Percentiles rank a stretch among this genome's conserved stretches.
phyloP scores from a whole-genome alignment of 805 yeast genomes.

The Allodekkera sacchari region DNA sequence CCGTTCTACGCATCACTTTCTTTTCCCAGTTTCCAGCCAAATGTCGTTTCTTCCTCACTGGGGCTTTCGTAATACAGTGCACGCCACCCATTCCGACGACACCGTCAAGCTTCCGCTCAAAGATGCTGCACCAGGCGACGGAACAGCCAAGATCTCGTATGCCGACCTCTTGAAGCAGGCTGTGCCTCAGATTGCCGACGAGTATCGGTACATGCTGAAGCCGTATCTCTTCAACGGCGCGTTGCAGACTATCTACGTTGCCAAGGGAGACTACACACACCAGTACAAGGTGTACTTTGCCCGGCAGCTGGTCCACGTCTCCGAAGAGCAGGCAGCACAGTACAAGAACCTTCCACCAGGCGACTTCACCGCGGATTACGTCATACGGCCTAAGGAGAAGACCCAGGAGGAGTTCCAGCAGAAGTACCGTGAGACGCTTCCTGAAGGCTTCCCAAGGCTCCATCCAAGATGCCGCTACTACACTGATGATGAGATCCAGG shows the following conservation, averaged over 20 bases:
- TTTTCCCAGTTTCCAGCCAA: too few relatives aligned
- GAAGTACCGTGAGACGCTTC: constrained; percentile 31
- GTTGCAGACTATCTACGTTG: constrained; percentile 41
- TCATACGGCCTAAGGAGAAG: constrained; percentile 23
- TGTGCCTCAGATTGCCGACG: constrained; percentile 33
- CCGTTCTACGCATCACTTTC: too few relatives aligned
- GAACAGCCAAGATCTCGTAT: constrained; percentile 17
- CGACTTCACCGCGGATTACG: constrained; percentile 43
- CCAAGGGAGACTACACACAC: constrained; percentile 33
- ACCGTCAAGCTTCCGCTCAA: constrained; percentile 20
- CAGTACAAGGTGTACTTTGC: constrained; percentile 37
- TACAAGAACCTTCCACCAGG: constrained; percentile 21
- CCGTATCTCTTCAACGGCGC: constrained; percentile 42
- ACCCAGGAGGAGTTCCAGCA: constrained; percentile 21
- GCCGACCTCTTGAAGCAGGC: constrained; percentile 26
- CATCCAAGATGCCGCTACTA: constrained; percentile 66
- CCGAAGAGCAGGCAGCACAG: constrained; percentile 9
- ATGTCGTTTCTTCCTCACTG: constrained; percentile 18
- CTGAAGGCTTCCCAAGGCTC: constrained; percentile 47
- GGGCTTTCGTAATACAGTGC: constrained; percentile 26
- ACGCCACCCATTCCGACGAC: constrained; percentile 15
- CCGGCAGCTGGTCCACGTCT: constrained; percentile 32
- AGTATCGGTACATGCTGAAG: constrained; percentile 32
- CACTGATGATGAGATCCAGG: constrained; percentile 34
- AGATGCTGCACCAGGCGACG: constrained; percentile 1